A percentile compares a stretch with the other conserved stretches of the same genome.
Evolutionary conservation across 148 eudicot genomes (phyloP).

Genomic region (Cornus controversa): DNA sequence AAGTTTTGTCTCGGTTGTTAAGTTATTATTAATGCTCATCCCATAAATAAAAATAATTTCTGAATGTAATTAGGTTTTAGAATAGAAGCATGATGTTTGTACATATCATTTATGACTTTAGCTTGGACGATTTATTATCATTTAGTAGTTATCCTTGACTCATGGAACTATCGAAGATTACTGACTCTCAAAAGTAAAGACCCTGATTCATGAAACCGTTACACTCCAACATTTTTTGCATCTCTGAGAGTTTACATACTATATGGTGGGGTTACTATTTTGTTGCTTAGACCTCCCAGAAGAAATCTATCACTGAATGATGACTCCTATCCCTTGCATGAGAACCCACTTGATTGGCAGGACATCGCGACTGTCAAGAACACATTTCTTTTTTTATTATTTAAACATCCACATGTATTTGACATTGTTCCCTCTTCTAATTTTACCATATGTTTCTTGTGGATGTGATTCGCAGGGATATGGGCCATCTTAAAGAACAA

Average conservation of each 20-base stretch:
- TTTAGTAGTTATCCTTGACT: not conserved
- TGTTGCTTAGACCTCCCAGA: too few species aligned
- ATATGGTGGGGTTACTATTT: not conserved
- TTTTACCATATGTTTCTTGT: not conserved
- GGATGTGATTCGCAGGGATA: slow-evolving; percentile 52
- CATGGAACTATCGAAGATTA: too few species aligned
- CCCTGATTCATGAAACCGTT: not conserved
- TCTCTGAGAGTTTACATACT: not conserved
- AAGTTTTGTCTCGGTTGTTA: not conserved
- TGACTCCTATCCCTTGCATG: not conserved
- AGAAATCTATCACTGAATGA: not conserved
- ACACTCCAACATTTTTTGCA: not conserved
- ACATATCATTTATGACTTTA: too few species aligned
- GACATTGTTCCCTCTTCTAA: not conserved
- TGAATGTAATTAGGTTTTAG: too few species aligned
- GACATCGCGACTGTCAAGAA: not conserved
- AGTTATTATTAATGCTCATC: not conserved
- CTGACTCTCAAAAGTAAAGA: too few species aligned
- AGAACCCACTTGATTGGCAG: not conserved
- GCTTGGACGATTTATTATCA: too few species aligned
- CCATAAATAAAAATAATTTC: too few species aligned
- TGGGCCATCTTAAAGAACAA: slow-evolving; percentile 94
- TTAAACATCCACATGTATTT: slow-evolving; percentile 3
- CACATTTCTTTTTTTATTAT: not conserved
- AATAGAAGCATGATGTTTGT: too few species aligned